Evolutionary conservation across 768 basidiomycete species (phyloP).

Genomic region (Agaricus blazei): DNA sequence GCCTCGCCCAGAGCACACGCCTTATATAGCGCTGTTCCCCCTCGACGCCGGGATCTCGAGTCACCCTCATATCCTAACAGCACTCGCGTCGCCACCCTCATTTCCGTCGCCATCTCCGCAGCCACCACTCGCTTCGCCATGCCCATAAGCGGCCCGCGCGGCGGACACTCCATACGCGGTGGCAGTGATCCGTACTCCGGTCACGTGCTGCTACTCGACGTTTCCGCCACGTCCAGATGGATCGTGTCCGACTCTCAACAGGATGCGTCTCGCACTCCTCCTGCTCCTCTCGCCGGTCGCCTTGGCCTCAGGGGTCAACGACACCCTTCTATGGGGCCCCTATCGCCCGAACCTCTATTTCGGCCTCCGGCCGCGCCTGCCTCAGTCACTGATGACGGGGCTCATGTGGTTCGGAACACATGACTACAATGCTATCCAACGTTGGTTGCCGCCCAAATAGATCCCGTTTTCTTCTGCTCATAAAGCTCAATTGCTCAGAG

Average conservation of each 20-base stretch:
- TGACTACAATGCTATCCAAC: constrained; percentile 65
- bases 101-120: neutral
- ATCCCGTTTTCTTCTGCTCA: constrained; percentile 6
- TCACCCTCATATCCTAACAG: neutral
- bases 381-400: constrained; percentile 88
- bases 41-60: neutral
- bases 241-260: constrained; percentile 3
- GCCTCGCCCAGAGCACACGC: neutral
- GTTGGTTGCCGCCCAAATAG: constrained; percentile 35
- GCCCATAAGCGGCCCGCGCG: neutral
- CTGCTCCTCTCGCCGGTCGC: constrained; percentile 37
- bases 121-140: neutral
- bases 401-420: constrained; percentile 93
- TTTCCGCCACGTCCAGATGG: constrained; percentile 8
- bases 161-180: neutral
- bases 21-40: constrained; percentile 4
- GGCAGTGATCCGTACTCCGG: constrained; percentile 2
- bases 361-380: constrained; percentile 79
- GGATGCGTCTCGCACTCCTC: constrained; percentile 42
- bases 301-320: constrained; percentile 36
- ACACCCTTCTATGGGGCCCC: constrained; percentile 73
- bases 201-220: constrained; percentile 2
- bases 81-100: too few relatives aligned
- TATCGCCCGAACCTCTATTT: constrained; percentile 96
- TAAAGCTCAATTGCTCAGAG: constrained; percentile 31